These are phyloP conservation scores for Pulveroboletus frians DNA, from an alignment of 768 basidiomycete genomes.

Conservation along the genomic window DNA sequence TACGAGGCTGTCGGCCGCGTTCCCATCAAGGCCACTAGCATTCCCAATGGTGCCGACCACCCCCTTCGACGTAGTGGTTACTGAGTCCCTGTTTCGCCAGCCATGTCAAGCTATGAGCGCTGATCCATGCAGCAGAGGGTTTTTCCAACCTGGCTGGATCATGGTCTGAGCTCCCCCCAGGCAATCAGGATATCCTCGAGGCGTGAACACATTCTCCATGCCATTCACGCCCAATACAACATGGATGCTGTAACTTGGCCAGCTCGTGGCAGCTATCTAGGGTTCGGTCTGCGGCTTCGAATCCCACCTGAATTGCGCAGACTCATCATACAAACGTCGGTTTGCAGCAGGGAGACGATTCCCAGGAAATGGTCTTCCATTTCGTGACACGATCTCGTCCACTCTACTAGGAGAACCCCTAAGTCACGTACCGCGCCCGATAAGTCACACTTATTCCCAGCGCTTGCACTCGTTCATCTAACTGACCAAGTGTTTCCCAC, in stretches of 20 bases:
- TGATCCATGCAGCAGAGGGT: conserved; percentile 41
- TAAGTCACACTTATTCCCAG: conserved; percentile 40
- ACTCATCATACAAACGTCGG: conserved; percentile 67
- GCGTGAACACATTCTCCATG: conserved; percentile 63
- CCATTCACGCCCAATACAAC: conserved; percentile 61
- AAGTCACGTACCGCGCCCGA: conserved; percentile 59
- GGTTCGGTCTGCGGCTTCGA: conserved; percentile 42
- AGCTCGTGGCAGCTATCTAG: conserved; percentile 47
- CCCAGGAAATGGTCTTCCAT: conserved; percentile 41
- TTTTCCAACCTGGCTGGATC: conserved; percentile 40
- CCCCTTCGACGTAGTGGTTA: conserved; percentile 48
- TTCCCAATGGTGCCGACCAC: conserved; percentile 37
- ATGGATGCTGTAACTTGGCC: conserved; percentile 40
- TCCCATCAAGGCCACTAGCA: background rate
- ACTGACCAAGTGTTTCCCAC: conserved; percentile 46
- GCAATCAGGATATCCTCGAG: conserved; percentile 58
- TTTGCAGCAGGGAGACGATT: conserved; percentile 57
- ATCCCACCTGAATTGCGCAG: conserved; percentile 25
- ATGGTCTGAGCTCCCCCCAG: conserved; percentile 59
- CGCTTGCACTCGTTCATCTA: conserved; percentile 26
- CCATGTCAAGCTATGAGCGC: conserved; percentile 1
- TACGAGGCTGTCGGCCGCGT: conserved; percentile 23
- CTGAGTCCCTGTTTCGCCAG: conserved; percentile 37
- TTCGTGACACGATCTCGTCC: conserved; percentile 38
- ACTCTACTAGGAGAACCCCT: conserved; percentile 42